Conservation (phyloP, 306 rosid species). For the Cucumis sativus region Cucumber_9930_V3 NC_026656.2:23375501-23376000, state of each 20-base stretch:
- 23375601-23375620: slow-evolving; percentile 61
- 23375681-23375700: slow-evolving; percentile 3
- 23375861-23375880: slow-evolving; percentile 72
- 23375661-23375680: slow-evolving; percentile 63
- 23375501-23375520: slow-evolving; percentile 45
- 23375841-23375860: slow-evolving; percentile 74
- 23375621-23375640: slow-evolving; percentile 41
- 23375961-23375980: slow-evolving; percentile 67
- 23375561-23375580: slow-evolving; percentile 64
- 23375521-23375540: slow-evolving; percentile 61
- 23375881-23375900: slow-evolving; percentile 42
- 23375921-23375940: slow-evolving; percentile 47
- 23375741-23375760: slow-evolving; percentile 9
- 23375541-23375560: slow-evolving; percentile 72
- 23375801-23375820: slow-evolving; percentile 68
- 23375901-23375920: slow-evolving; percentile 81
- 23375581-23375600: slow-evolving; percentile 59
- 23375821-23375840: slow-evolving; percentile 69
- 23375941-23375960: slow-evolving; percentile 69
- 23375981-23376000: slow-evolving; percentile 94
- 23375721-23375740: not conserved
- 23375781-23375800: slow-evolving; percentile 74
- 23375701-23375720: not conserved
- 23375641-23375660: slow-evolving; percentile 32
- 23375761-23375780: slow-evolving; percentile 28